Conservation (phyloP, 768 basidiomycete species). For the Russula foetens region DNA sequence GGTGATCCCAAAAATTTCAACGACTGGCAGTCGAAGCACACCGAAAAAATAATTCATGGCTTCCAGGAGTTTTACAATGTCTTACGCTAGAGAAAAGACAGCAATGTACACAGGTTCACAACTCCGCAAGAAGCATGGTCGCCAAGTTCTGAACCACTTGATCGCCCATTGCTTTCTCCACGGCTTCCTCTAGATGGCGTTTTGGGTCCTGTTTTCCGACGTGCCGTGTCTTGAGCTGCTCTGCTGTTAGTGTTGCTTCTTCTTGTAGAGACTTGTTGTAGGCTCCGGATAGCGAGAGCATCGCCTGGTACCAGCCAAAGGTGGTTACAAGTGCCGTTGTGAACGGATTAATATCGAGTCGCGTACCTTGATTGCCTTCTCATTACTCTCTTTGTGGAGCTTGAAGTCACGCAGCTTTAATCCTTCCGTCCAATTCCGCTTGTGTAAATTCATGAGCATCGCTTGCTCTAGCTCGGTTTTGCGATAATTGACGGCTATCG, state of each 20-base stretch:
- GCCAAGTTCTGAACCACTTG: slow-evolving; percentile 94
- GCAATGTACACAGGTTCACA: slow-evolving; percentile 36
- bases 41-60: not conserved
- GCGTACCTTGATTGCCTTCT: slow-evolving; percentile 88
- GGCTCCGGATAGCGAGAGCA: slow-evolving; percentile 85
- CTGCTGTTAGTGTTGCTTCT: slow-evolving; percentile 87
- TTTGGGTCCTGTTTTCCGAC: slow-evolving; percentile 98
- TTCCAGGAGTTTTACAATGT: not conserved
- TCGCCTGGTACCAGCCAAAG: slow-evolving; percentile 45
- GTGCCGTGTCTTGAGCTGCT: slow-evolving; percentile 94
- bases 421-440: slow-evolving; percentile 98
- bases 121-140: slow-evolving; percentile 89
- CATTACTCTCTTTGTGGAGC: slow-evolving; percentile 79
- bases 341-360: not conserved
- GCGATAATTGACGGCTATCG: slow-evolving; percentile 94
- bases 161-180: slow-evolving; percentile 96
- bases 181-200: slow-evolving; percentile 93
- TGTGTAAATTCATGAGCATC: slow-evolving; percentile 99
- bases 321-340: not conserved
- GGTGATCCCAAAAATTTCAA: not conserved
- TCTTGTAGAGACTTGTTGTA: slow-evolving; percentile 99
- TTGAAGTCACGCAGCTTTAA: slow-evolving; percentile 87
- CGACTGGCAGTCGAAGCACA: not conserved
- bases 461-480: slow-evolving; percentile 97
- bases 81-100: slow-evolving; percentile 2